Base-by-base conservation (phyloP, 331 rosid species). In the Cydonia oblonga region DNA sequence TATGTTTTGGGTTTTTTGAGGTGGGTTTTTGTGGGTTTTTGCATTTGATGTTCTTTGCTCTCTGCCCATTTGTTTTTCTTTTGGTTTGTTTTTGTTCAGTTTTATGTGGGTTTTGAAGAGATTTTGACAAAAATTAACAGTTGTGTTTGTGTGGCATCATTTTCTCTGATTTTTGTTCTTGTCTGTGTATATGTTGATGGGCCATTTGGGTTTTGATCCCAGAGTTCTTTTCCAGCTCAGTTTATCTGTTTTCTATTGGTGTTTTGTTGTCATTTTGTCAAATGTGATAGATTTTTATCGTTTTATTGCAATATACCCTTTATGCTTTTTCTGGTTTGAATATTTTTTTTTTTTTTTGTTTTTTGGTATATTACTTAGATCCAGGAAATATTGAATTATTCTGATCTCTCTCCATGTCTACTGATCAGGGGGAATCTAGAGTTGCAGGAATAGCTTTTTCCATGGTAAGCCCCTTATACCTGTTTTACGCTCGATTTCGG, bases 401-500 rank as follows among this genome's bases (percentile, higher is more conserved):
- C 81, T 84, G 64, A 87, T 75, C 22, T 63, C 26, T 78, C 66
- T 69, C 66, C 9, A 7, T 85, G 54, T 52, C 49, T 82, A 68
- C 83, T 81, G 84, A 63, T 68, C 96, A 91, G 96, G 92, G 60
- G 82, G 56, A 80, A 74, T 81, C 76, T 69, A 71, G 82, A 83
- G 75, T 79, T 80, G 82, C 74, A 60, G 72, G 72, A 79, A 57
- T 78, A 56, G n/a, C 75, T 69, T 80, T 86, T 60, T 74, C 82
- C 52, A 95, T 95, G 97, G 99, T 95, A 79, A 89, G 89, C 69
- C 53, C 60, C 61, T 75, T 62, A 24, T 64, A 15, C n/a, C 19
- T 32, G 32, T 69, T 15, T 68, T 69, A 4, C 28, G 33, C 23
- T 70, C 9, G 56, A 73, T 33, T 68, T 70, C 46, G 30, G 59